Evolutionary conservation across 2,329 filamentous ascomycete species (phyloP).

Genomic region (Aspergillus sp.): DNA sequence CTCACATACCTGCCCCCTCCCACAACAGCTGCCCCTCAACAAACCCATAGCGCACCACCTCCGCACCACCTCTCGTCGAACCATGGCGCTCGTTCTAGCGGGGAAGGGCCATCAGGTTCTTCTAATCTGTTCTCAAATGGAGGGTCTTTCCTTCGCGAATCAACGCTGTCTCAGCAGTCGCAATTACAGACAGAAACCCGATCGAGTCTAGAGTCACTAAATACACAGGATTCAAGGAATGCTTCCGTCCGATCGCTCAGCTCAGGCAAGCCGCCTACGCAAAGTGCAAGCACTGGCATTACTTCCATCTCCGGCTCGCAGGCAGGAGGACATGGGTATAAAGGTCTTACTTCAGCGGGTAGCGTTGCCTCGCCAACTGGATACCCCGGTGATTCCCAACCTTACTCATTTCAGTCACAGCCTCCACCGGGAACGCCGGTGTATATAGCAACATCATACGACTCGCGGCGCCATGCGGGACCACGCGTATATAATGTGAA

Average conservation of each 20-base stretch:
- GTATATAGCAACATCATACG: slow-evolving; percentile 32
- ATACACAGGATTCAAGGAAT: slow-evolving; percentile 43
- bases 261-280: slow-evolving; percentile 42
- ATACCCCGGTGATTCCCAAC: slow-evolving; percentile 31
- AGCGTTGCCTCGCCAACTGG: slow-evolving; percentile 40
- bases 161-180: slow-evolving; percentile 30
- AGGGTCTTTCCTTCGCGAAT: slow-evolving; percentile 35
- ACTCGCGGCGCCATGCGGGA: slow-evolving; percentile 29
- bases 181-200: slow-evolving; percentile 36
- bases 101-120: slow-evolving; percentile 45
- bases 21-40: slow-evolving; percentile 50
- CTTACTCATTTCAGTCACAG: slow-evolving; percentile 35
- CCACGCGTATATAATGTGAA: slow-evolving; percentile 37
- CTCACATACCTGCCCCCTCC: slow-evolving; percentile 52
- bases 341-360: slow-evolving; percentile 36
- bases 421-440: slow-evolving; percentile 29
- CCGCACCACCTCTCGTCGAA: slow-evolving; percentile 45
- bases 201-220: slow-evolving; percentile 40
- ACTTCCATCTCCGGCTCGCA: slow-evolving; percentile 40
- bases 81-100: slow-evolving; percentile 28
- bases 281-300: slow-evolving; percentile 39
- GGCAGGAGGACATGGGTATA: slow-evolving; percentile 38
- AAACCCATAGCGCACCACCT: slow-evolving; percentile 45
- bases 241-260: slow-evolving; percentile 42
- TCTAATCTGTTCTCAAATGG: slow-evolving; percentile 47